A percentile compares a stretch with the other conserved stretches of the same genome.
These are phyloP conservation scores for Suillus americanus DNA, from an alignment of 768 basidiomycete species.

Conservation along the genomic window DNA sequence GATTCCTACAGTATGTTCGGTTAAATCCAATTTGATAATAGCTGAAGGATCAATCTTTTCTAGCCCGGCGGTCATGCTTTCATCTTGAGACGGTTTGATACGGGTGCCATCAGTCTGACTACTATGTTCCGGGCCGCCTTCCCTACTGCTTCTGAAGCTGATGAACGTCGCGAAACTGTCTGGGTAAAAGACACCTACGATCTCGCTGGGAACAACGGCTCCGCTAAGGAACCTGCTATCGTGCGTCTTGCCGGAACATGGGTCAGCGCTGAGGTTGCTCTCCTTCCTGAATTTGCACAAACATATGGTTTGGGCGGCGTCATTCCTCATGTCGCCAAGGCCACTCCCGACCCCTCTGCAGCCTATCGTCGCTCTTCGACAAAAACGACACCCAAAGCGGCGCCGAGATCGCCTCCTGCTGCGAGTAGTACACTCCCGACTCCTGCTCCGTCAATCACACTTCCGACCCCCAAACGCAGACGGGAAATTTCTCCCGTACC, in stretches of 20 bases:
- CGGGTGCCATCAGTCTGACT: conserved; percentile 86
- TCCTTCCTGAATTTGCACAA: conserved; percentile 54
- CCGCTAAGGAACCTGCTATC: conserved; percentile 53
- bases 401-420: conserved; percentile 28
- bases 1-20: conserved; percentile 75
- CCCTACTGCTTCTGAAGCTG: conserved; percentile 72
- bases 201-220: conserved; percentile 74
- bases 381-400: conserved; percentile 34
- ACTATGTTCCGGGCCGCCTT: conserved; percentile 98
- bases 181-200: conserved; percentile 86
- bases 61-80: conserved; percentile 86
- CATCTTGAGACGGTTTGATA: conserved; percentile 91
- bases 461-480: conserved; percentile 60
- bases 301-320: conserved; percentile 63
- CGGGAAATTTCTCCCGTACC: conserved; percentile 54
- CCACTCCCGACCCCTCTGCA: conserved; percentile 73
- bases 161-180: conserved; percentile 75
- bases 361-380: conserved; percentile 74
- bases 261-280: conserved; percentile 68
- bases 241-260: conserved; percentile 89
- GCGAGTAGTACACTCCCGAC: conserved; percentile 30
- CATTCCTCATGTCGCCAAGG: conserved; percentile 65
- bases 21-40: background rate
- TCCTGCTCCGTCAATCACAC: conserved; percentile 37
- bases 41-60: conserved; percentile 15